Percentiles rank a stretch among this genome's conserved stretches.
Evolutionary conservation across 2,329 filamentous ascomycete genomes (phyloP).

Genomic region (Penicillium sp.): DNA sequence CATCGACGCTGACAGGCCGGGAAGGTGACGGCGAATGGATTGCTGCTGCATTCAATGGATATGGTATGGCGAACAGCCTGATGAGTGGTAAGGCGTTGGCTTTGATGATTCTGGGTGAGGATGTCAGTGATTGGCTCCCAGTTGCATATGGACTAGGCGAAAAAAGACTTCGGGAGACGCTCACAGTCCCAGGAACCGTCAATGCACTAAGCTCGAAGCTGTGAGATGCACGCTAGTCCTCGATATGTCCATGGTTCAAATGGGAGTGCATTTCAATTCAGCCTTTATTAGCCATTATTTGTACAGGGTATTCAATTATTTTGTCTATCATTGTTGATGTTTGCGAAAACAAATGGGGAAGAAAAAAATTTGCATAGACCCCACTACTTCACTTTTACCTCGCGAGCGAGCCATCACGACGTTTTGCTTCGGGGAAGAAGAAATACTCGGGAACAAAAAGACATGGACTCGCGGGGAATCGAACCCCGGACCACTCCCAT

Average conservation of each 20-base stretch:
- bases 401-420: neutral
- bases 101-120: slow-evolving; percentile 29
- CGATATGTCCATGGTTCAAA: neutral
- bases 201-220: slow-evolving; percentile 16
- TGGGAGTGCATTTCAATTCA: neutral
- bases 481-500: slow-evolving; percentile 50
- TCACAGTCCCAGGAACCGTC: slow-evolving; percentile 13
- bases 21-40: slow-evolving; percentile 46
- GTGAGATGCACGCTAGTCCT: neutral
- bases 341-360: neutral
- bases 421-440: neutral
- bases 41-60: slow-evolving; percentile 62
- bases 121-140: slow-evolving; percentile 27
- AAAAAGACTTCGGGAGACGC: slow-evolving; percentile 13
- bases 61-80: slow-evolving; percentile 61
- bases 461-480: slow-evolving; percentile 50
- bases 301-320: slow-evolving; percentile 6
- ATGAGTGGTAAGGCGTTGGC: slow-evolving; percentile 28
- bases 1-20: slow-evolving; percentile 38
- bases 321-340: neutral
- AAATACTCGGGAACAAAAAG: slow-evolving; percentile 1
- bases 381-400: slow-evolving; percentile 2
- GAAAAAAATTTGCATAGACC: neutral
- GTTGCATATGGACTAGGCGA: slow-evolving; percentile 23
- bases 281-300: neutral